Evolutionary conservation across 306 rosid genomes (phyloP).

Genomic region (Castanea mollissima): DNA sequence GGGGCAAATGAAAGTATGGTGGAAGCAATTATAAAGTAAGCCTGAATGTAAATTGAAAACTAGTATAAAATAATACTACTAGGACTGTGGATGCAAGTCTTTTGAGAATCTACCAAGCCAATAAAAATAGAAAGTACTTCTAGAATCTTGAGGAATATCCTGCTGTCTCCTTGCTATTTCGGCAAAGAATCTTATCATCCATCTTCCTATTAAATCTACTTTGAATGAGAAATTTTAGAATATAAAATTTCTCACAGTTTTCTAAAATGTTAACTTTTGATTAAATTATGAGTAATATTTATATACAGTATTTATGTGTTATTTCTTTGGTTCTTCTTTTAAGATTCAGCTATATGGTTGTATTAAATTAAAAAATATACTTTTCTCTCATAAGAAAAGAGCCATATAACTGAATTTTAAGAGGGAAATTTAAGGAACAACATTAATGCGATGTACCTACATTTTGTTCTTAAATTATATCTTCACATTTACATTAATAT

Average conservation of each 20-base stretch:
- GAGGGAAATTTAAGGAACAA: accelerated
- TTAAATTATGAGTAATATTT: too few species aligned
- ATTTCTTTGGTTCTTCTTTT: accelerated
- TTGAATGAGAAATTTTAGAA: too few species aligned
- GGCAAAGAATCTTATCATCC: neutral
- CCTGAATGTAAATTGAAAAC: neutral
- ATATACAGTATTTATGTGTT: too few species aligned
- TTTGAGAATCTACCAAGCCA: neutral
- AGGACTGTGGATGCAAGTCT: neutral
- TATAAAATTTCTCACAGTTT: too few species aligned
- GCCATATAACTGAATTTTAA: too few species aligned
- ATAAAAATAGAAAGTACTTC: neutral
- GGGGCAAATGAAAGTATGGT: neutral
- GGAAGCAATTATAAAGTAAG: neutral
- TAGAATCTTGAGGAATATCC: neutral
- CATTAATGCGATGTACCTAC: too few species aligned
- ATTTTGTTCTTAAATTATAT: too few species aligned
- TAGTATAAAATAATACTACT: neutral
- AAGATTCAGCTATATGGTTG: accelerated
- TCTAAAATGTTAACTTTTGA: too few species aligned
- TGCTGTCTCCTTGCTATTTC: neutral
- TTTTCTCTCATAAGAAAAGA: too few species aligned
- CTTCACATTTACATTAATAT: too few species aligned
- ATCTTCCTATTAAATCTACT: neutral
- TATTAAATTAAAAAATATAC: too few species aligned